Base-by-base conservation (phyloP, 139 green algal species). In the Dunaliella primolecta region DNA sequence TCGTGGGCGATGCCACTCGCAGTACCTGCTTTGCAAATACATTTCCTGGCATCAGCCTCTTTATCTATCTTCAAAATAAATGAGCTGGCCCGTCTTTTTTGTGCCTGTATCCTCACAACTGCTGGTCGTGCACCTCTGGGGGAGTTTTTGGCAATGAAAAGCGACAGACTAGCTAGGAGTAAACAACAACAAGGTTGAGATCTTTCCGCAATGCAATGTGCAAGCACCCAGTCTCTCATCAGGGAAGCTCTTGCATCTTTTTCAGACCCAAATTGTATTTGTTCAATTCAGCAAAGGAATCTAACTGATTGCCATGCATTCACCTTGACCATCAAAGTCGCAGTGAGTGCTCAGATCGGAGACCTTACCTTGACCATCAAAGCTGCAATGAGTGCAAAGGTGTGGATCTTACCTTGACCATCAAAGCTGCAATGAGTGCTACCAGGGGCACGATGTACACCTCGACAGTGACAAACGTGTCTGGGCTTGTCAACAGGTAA, bases 361-460 rank as follows among this genome's bases (percentile, higher is more conserved):
- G 46, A 57, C 0, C 87, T 23, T 79, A 94, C 94, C 93, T 96
- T 91, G 27, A 95, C 27, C 36, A 21, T n/a, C n/a, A 20, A 81
- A 23, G 76, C 46, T 35, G 24, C 30, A 56, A 83, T 20, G 3
- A 85, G 75, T 11, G 20, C 24, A 71, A 34, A 32, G 35, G 2
- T 72, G 31, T 55, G 25, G 46, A 57, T 0, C 87, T 23, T 79
- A 94, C 94, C 93, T 96, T 91, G 27, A 95, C 75, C 24, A 94
- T 64, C 3, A 95, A 81, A 25, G 82, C 90, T 32, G 83, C 35
- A 29, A 96, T 84, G 33, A 96, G 81, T 30, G 89, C 80, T 7
- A 89, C 90, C 34, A 94, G 78, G 0, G 91, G 90, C 2, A 87
- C 86, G 33, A 98, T 93, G 89, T 95, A 97, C 15, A 84, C 46